Evolutionary conservation across 169 alveolate species (phyloP).

Genomic region (Cyclospora cayetanensis): DNA sequence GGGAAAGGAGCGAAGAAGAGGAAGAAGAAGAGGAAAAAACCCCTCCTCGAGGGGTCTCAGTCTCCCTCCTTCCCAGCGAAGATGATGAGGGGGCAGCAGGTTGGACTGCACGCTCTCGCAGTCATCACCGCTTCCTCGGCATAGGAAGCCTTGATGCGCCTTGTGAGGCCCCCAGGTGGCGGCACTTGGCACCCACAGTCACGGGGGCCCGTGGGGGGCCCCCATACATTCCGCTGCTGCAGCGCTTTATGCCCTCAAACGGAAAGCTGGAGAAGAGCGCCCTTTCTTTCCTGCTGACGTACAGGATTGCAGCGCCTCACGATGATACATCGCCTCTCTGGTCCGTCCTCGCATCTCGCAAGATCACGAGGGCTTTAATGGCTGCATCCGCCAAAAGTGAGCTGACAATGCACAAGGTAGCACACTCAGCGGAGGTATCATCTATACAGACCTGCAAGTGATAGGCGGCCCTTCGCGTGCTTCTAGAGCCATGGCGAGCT

Average conservation of each 20-base stretch:
- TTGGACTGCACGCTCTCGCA: too few species aligned
- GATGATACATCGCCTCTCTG: constrained; percentile 66
- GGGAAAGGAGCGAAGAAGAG: not conserved
- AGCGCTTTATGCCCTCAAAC: constrained; percentile 16
- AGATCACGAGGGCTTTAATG: not conserved
- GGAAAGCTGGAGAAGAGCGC: constrained; percentile 59
- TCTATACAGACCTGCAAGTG: not conserved
- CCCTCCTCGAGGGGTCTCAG: not conserved
- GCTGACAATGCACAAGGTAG: not conserved
- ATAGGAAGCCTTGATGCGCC: too few species aligned
- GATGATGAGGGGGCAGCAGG: not conserved
- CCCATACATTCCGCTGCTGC: not conserved
- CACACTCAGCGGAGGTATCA: not conserved
- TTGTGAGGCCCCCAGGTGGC: not conserved
- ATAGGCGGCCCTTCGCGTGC: not conserved
- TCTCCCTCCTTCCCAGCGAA: not conserved
- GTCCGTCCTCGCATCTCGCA: constrained; percentile 40
- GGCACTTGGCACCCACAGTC: not conserved
- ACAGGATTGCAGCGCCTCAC: constrained; percentile 39
- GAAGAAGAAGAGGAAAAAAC: too few species aligned
- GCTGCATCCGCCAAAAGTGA: constrained; percentile 7
- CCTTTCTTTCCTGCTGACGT: constrained; percentile 23
- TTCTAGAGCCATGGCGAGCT: not conserved
- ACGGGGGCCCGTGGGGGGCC: not conserved
- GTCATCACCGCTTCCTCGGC: too few species aligned